These are phyloP conservation scores for Agrocybe praecox DNA, from an alignment of 768 basidiomycete genomes.

Conservation along the genomic window DNA sequence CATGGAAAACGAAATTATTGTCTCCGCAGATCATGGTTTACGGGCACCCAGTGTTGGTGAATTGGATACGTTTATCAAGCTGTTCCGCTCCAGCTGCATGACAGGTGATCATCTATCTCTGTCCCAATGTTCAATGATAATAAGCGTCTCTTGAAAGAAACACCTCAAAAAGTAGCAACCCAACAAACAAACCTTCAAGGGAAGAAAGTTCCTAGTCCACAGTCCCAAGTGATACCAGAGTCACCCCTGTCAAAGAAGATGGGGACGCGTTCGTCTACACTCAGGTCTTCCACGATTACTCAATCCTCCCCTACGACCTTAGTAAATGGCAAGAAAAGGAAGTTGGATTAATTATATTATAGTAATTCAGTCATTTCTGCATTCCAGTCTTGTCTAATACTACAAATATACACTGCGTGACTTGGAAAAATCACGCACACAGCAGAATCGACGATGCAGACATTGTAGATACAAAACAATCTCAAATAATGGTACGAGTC, in stretches of 20 bases:
- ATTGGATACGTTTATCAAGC: conserved; percentile 56
- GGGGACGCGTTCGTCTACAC: conserved; percentile 2
- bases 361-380: not conserved
- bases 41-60: conserved; percentile 53
- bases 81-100: conserved; percentile 59
- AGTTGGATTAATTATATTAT: conserved; percentile 35
- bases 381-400: not conserved
- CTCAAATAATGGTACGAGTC: no score
- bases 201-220: not conserved
- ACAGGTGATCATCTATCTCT: conserved; percentile 31
- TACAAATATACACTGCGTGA: not conserved
- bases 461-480: no score
- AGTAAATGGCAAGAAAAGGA: conserved; percentile 55
- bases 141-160: not conserved
- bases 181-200: not conserved
- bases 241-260: not conserved
- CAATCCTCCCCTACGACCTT: conserved; percentile 21
- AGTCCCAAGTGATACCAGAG: not conserved
- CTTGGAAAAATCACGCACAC: not conserved
- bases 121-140: not conserved
- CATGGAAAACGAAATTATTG: conserved; percentile 41
- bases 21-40: conserved; percentile 13
- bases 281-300: not conserved
- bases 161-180: not conserved
- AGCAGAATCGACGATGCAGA: not conserved